Conservation (phyloP, 2,329 filamentous ascomycete species). For the Dactylellina parvicollis region DNA sequence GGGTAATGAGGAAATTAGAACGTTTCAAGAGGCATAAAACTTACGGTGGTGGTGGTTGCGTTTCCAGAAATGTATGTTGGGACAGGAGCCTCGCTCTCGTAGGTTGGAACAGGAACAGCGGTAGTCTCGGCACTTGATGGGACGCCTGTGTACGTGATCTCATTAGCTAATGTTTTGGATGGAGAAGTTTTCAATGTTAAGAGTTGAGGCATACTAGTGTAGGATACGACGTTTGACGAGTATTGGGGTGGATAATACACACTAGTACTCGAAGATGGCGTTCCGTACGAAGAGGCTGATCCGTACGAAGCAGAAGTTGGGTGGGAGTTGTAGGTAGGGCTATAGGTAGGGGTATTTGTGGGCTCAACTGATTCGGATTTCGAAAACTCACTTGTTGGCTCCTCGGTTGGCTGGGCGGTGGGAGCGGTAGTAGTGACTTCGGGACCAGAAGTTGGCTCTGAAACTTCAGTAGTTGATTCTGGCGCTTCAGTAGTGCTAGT, state of each 20-base stretch:
- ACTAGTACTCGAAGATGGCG: slow-evolving; percentile 37
- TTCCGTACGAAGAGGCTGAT: slow-evolving; percentile 24
- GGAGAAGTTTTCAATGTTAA: neutral
- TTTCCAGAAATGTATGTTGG: slow-evolving; percentile 31
- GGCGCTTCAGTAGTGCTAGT: slow-evolving; percentile 28
- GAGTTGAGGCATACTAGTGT: slow-evolving; percentile 40
- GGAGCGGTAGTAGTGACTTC: slow-evolving; percentile 7
- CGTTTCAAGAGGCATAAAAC: neutral
- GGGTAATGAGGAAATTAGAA: neutral
- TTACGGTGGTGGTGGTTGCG: slow-evolving; percentile 33
- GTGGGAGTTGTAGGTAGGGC: slow-evolving; percentile 20
- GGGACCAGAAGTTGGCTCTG: slow-evolving; percentile 12
- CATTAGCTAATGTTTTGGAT: slow-evolving; percentile 15
- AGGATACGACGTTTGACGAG: slow-evolving; percentile 16
- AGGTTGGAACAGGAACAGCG: slow-evolving; percentile 3
- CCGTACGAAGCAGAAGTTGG: slow-evolving; percentile 32
- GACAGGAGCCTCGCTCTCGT: neutral
- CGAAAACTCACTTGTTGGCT: slow-evolving; percentile 4
- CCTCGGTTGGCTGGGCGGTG: neutral
- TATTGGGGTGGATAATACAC: slow-evolving; percentile 8
- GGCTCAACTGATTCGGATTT: neutral
- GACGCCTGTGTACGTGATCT: neutral
- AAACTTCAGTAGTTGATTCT: slow-evolving; percentile 3
- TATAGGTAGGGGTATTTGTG: slow-evolving; percentile 9
- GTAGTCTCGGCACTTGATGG: slow-evolving; percentile 10